These are phyloP conservation scores for Lotus japonicus DNA, from an alignment of 306 rosid species.

Conservation along the genomic window DNA sequence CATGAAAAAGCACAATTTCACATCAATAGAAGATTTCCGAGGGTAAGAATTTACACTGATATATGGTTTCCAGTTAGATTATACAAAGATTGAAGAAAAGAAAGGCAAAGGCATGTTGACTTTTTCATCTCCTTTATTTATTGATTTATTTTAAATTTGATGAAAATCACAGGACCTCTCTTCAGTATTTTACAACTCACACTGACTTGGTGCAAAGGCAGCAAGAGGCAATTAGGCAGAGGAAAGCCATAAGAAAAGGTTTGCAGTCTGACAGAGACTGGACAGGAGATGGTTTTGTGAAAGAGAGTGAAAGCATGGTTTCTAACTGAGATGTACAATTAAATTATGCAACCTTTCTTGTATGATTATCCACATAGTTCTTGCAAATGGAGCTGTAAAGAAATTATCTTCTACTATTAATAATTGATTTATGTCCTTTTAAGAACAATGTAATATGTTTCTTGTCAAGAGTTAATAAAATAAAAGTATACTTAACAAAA, in stretches of 20 bases:
- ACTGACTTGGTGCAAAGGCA: constrained; percentile 82
- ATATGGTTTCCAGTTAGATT: neutral
- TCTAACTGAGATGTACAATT: constrained; percentile 46
- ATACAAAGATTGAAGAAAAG: neutral
- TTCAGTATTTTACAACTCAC: constrained; percentile 83
- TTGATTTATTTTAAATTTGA: neutral
- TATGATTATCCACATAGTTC: neutral
- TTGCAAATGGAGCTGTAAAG: neutral
- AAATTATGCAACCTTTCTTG: neutral
- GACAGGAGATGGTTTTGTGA: constrained; percentile 98
- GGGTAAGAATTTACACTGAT: constrained; percentile 45
- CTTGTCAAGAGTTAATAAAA: neutral
- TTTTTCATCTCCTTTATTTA: neutral
- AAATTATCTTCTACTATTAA: constrained; percentile 6
- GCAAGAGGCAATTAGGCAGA: constrained; percentile 72
- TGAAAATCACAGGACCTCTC: constrained; percentile 57
- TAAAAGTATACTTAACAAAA: neutral
- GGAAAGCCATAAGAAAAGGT: constrained; percentile 78
- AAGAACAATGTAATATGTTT: constrained; percentile 17
- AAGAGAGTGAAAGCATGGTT: constrained; percentile 94
- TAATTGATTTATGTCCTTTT: neutral
- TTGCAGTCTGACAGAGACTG: constrained; percentile 90
- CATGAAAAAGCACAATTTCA: constrained; percentile 78
- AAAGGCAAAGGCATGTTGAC: neutral
- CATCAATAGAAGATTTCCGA: constrained; percentile 84